Evolutionary conservation across 306 rosid species (phyloP), one percentile per base, ranked within the genome.

Genomic region (Rubus parviflorus): DNA sequence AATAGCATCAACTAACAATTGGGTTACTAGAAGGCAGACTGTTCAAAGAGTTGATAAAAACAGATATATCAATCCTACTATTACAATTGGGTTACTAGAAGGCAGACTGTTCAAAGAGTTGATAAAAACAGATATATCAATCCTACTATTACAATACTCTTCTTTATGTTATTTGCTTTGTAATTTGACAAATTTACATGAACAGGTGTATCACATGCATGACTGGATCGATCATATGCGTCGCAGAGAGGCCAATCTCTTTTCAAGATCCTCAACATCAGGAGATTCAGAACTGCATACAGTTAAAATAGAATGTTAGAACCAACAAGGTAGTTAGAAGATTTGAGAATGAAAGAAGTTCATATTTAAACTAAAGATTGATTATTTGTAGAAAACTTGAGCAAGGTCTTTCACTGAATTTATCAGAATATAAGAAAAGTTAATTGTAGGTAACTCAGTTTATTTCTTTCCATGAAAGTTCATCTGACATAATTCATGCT

Each of bases 161-260:
- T 45, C 35, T 41, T 66, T 66, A 67, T 66, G 35, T 67, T 71
- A n/a, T 67, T 52, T 40, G 42, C 54, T 41, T 22, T 76, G 42
- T 76, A 65, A 76, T 17, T 40, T 49, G 63, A 65, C 67, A 48
- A 52, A 65, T 76, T 76, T 67, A 76, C 80, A 67, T 22, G 13
- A 53, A 38, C 19, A 0, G 48, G 22, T 14, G 64, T n/a, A 10
- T 40, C 65, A 23, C 25, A 38, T 38, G 25, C 20, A 22, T 82
- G 12, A 42, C 7, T 1, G 16, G 16, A 47, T 30, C 5, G 43
- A 37, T 88, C 89, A 94, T 76, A 81, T 74, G 71, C 92, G 92
- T 53, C 98, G 87, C 71, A 94, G 94, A 25, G 98, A 92, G 58
- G 98, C 98, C 85, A 94, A 60, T 81, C 98, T 90, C 96, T 89